Percentiles rank a stretch among this genome's conserved stretches.
phyloP scores from a whole-genome alignment of 2,329 filamentous ascomycete genomes.

The Zarea fungicola region DNA sequence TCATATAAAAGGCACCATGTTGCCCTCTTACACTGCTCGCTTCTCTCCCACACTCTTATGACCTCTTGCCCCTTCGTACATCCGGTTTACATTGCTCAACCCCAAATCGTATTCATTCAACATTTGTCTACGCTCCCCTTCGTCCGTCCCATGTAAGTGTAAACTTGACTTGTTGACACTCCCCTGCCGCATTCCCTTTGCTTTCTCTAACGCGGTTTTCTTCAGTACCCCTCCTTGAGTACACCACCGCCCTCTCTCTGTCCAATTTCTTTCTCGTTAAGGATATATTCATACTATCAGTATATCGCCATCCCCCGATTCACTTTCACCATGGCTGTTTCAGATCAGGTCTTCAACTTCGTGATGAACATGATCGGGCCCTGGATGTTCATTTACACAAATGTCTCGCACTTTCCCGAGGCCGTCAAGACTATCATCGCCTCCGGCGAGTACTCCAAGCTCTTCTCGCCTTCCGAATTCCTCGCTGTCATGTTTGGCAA shows the following conservation, averaged over 20 bases:
- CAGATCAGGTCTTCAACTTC: constrained; percentile 12
- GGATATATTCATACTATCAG: too few species aligned
- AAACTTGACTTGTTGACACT: too few species aligned
- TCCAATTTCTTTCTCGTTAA: background rate
- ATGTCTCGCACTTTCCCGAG: constrained; percentile 44
- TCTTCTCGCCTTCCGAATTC: constrained; percentile 38
- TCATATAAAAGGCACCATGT: constrained; percentile 8
- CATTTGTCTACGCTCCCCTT: background rate
- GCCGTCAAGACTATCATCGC: constrained; percentile 42
- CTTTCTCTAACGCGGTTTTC: too few species aligned
- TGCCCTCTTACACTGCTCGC: background rate
- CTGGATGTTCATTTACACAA: constrained; percentile 47
- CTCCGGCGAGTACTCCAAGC: constrained; percentile 27
- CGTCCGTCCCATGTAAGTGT: too few species aligned
- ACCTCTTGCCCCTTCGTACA: background rate
- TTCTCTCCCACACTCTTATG: background rate
- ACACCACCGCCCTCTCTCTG: background rate
- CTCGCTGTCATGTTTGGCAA: constrained; percentile 51
- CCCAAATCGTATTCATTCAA: background rate
- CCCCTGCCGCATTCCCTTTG: too few species aligned
- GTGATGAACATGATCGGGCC: constrained; percentile 38
- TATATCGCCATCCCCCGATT: background rate
- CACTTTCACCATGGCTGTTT: background rate
- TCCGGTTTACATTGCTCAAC: too few species aligned
- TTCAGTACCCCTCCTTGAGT: too few species aligned